Base-by-base conservation (phyloP, 345 rosid genomes). In the Pseudoturritis turrita region DNA sequence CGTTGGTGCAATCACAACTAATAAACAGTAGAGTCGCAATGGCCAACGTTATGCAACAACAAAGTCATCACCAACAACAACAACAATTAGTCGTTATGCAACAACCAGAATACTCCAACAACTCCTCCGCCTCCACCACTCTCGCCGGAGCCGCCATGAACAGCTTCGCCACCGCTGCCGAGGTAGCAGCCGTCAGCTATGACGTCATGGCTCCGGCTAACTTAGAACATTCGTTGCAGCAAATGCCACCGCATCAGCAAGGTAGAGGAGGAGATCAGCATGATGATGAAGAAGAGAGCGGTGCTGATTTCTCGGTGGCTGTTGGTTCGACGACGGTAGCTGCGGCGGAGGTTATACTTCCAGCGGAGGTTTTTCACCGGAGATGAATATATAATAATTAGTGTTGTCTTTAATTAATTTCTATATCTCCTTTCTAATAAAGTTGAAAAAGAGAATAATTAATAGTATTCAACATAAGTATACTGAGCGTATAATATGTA, bases 81-180 rank as follows among this genome's bases (percentile, higher is more conserved):
- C 82, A 79, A 23, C 85, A 77, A 14, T 77, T 78, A 36, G 79
- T 78, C 22, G 79, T 76, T 17, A 67, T 84, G 81, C 83, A 81
- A 64, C 98, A 94, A 76, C 91, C 95, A 1, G 85, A 88, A 28
- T 89, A 89, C 81, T 94, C 98, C 67, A 94, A 86, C 89, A 89
- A 88, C 73, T 94, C 98, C n/a, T 85, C 98, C 2, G 88, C 84
- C 63, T 89, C 98, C 70, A 87, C 85, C 41, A 83, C 82, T 82
- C 84, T 90, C 62, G 77, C 85, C 58, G 82, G 86, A 78, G 74
- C 84, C 28, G 77, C 86, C 78, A 75, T 86, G 72, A 78, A 68
- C 81, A 80, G 61, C 49, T 85, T 87, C 54, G 35, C 46, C 4
- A 8, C 59, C 2, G 43, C 80, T 0, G 58, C 60, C 0, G 77